Base-by-base conservation (phyloP, 2,329 filamentous ascomycete genomes). In the Colletotrichum sp. region DNA sequence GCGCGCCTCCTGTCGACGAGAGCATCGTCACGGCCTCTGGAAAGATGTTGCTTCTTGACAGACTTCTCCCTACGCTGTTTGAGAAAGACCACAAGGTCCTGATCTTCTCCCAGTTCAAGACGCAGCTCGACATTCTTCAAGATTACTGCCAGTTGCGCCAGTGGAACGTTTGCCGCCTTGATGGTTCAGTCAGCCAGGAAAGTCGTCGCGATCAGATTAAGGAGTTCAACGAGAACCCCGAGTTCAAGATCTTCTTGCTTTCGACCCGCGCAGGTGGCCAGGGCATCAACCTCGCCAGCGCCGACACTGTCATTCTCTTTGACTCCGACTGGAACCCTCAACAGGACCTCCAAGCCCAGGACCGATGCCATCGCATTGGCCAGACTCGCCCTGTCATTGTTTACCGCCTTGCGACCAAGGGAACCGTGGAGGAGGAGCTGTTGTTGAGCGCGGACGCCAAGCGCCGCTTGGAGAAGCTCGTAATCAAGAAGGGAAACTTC, bases 71-170 rank as follows among this genome's bases (percentile, higher is more conserved):
- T 0, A 88, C 88, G 3, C 88, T 99, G 0, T 93, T 99, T 72
- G 77, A 86, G 0, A 88, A 90, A 1, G 93, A 90, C 5, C 96
- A 98, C 85, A 98, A 98, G 80, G 93, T 98, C 33, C 90, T 99
- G 59, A 95, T 99, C 66, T 99, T 99, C 83, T 97, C 95, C 0
- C 97, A 99, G 80, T 99, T 99, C 85, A 97, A 96, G 72, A 98
- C 93, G 0, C 96, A 98, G 76, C 90, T 99, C 0, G 95, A 98
- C 79, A 93, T 99, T 3, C 87, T 99, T 0, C 92, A 97, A 76
- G 93, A 96, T 69, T 99, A 98, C 84, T 95, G 95, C 5, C 89
- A 92, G n/a, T 88, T 98, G 2, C 93, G 95, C 9, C 85, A 87
- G 2, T 98, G 95, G 95, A 90, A 92, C 2, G 89, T 93, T 29